These are phyloP conservation scores for Sechiopsis laciniata DNA, from an alignment of 306 rosid species.

Conservation along the genomic window DNA sequence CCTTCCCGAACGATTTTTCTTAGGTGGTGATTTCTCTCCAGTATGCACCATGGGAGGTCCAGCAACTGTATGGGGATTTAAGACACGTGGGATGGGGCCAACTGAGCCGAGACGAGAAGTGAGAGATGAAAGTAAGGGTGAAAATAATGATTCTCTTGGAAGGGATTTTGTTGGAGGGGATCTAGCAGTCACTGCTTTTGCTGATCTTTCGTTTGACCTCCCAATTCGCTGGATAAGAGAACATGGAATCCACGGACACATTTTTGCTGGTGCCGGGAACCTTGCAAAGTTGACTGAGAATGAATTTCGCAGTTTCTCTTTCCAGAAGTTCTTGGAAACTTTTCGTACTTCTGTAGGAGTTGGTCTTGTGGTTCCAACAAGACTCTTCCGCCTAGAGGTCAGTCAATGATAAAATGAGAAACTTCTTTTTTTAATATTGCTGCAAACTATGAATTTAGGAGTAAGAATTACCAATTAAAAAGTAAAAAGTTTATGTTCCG, in stretches of 20 bases:
- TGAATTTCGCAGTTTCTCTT: slow-evolving; percentile 58
- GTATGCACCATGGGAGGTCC: slow-evolving; percentile 82
- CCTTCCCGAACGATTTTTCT: slow-evolving; percentile 83
- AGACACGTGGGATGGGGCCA: slow-evolving; percentile 83
- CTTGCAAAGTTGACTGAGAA: slow-evolving; percentile 72
- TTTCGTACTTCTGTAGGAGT: slow-evolving; percentile 77
- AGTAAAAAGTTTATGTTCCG: too few relatives aligned
- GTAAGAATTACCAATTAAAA: too few relatives aligned
- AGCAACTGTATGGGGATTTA: slow-evolving; percentile 79
- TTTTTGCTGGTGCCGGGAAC: slow-evolving; percentile 91
- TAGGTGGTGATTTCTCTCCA: slow-evolving; percentile 97
- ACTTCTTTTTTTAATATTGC: too few relatives aligned
- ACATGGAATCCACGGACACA: slow-evolving; percentile 82
- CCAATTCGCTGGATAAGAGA: slow-evolving; percentile 81
- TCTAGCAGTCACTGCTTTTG: slow-evolving; percentile 90
- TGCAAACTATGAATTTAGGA: too few relatives aligned
- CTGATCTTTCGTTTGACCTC: slow-evolving; percentile 85
- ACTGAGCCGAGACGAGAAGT: slow-evolving; percentile 63
- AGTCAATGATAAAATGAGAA: slow-evolving; percentile 20
- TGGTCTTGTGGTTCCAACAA: slow-evolving; percentile 86
- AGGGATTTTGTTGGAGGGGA: slow-evolving; percentile 89
- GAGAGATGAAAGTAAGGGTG: slow-evolving; percentile 39
- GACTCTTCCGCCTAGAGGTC: slow-evolving; percentile 86
- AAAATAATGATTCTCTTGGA: slow-evolving; percentile 41
- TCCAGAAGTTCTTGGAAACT: slow-evolving; percentile 57